Evolutionary conservation across 129 eudicot genomes (phyloP).

Genomic region (Cynara cardunculus): DNA sequence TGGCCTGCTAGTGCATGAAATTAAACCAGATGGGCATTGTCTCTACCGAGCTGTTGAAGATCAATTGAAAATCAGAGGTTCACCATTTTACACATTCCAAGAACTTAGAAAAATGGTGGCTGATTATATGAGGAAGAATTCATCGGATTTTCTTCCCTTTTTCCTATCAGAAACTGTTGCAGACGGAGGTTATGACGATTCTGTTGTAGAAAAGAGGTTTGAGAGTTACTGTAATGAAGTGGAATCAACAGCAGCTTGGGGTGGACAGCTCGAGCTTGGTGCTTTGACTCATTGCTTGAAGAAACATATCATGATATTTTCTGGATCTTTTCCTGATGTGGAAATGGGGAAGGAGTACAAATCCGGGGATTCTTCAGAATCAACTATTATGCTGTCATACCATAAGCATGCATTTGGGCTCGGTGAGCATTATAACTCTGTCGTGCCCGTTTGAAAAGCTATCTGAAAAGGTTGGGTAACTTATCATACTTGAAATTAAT

Average conservation of each 20-base stretch:
- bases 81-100: conserved; percentile 56
- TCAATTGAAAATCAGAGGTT: conserved; percentile 59
- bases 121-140: conserved; percentile 65
- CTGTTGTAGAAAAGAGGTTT: conserved; percentile 50
- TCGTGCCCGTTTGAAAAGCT: conserved; percentile 40
- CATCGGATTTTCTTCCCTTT: conserved; percentile 74
- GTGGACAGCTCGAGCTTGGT: conserved; percentile 92
- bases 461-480: not conserved
- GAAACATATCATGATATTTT: conserved; percentile 80
- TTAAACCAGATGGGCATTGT: conserved; percentile 96
- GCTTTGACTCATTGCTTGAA: conserved; percentile 71
- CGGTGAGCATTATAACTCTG: conserved; percentile 95
- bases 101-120: conserved; percentile 90
- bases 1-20: conserved; percentile 58
- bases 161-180: conserved; percentile 60
- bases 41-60: conserved; percentile 90
- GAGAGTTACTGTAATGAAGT: conserved; percentile 83
- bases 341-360: conserved; percentile 99
- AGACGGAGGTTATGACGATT: conserved; percentile 55
- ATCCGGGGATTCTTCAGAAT: conserved; percentile 35
- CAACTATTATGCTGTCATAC: conserved; percentile 78
- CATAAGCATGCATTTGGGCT: conserved; percentile 97
- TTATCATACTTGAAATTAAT: conserved; percentile 16
- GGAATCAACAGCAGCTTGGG: conserved; percentile 97
- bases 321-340: conserved; percentile 96